Conservation (phyloP, 208 protist species). For the Acanthamoeba triangularis region DNA sequence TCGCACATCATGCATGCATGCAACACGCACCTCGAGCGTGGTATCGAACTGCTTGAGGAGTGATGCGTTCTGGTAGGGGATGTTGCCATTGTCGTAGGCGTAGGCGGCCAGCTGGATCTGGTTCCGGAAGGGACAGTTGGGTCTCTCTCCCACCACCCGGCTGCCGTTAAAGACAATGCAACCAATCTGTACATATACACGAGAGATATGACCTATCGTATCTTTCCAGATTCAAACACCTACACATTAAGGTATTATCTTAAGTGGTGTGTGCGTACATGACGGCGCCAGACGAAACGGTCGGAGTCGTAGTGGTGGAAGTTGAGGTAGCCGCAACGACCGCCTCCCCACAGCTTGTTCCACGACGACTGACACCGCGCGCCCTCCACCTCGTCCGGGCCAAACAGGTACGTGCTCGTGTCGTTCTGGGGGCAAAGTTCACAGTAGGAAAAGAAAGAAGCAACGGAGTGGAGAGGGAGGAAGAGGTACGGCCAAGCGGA, state of each 20-base stretch:
- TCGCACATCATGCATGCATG: background rate
- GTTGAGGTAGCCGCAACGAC: slow-evolving; percentile 3
- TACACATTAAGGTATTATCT: too few relatives aligned
- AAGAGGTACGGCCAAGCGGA: background rate
- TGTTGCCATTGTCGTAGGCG: slow-evolving; percentile 29
- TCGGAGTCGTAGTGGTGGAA: slow-evolving; percentile 56
- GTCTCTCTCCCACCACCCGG: background rate
- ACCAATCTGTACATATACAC: background rate
- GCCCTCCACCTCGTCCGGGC: background rate
- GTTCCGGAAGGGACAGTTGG: slow-evolving; percentile 20
- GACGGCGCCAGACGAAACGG: slow-evolving; percentile 21
- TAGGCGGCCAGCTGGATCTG: slow-evolving; percentile 37
- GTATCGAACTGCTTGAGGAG: slow-evolving; percentile 35
- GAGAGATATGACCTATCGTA: too few relatives aligned
- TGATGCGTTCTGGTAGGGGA: background rate
- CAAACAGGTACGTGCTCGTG: background rate
- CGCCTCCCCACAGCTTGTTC: slow-evolving; percentile 40
- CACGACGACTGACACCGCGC: slow-evolving; percentile 21
- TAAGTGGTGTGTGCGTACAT: too few relatives aligned
- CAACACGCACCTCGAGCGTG: background rate
- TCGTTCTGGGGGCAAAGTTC: slow-evolving; percentile 3
- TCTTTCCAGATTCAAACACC: too few relatives aligned
- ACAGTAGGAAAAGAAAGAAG: background rate
- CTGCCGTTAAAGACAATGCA: slow-evolving; percentile 40
- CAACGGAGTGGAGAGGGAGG: background rate